Conservation (phyloP, 192 early-diverging fungal species). For the Coemansia guatemalensis region DNA sequence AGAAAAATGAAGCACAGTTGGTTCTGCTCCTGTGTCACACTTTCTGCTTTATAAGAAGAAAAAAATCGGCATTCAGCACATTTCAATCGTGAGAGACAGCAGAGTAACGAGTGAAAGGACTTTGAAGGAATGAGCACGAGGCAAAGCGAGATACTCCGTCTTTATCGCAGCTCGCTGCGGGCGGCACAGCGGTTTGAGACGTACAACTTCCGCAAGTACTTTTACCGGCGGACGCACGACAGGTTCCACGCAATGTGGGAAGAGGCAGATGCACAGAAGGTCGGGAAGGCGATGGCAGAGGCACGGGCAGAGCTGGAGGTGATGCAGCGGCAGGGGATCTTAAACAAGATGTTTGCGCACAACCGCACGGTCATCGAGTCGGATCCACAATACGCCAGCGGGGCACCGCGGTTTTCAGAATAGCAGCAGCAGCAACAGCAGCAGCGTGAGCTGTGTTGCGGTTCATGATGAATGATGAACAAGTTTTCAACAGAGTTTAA, state of each 20-base stretch:
- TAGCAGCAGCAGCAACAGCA: constrained; percentile 1
- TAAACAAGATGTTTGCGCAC: constrained; percentile 72
- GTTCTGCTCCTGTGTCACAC: too few species aligned
- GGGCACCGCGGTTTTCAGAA: constrained; percentile 21
- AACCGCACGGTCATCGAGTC: constrained; percentile 72
- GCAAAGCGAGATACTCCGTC: constrained; percentile 63
- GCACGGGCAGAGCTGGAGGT: constrained; percentile 70
- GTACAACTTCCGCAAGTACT: constrained; percentile 91
- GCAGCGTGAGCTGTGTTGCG: too few species aligned
- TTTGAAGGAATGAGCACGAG: constrained; percentile 26
- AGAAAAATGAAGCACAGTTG: too few species aligned
- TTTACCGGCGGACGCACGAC: constrained; percentile 75
- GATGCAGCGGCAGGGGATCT: constrained; percentile 70
- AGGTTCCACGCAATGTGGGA: constrained; percentile 66
- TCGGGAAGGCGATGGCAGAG: constrained; percentile 53
- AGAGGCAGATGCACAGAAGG: constrained; percentile 19
- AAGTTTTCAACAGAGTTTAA: too few species aligned
- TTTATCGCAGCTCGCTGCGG: constrained; percentile 77
- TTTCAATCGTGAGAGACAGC: not conserved
- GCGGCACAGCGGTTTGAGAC: constrained; percentile 69
- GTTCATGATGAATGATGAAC: too few species aligned
- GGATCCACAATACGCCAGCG: constrained; percentile 29
- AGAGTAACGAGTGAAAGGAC: too few species aligned
- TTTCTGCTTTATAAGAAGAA: too few species aligned
- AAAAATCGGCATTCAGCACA: not conserved